Evolutionary conservation across 2,329 filamentous ascomycete genomes (phyloP).

Genomic region (Epichloe sibirici): DNA sequence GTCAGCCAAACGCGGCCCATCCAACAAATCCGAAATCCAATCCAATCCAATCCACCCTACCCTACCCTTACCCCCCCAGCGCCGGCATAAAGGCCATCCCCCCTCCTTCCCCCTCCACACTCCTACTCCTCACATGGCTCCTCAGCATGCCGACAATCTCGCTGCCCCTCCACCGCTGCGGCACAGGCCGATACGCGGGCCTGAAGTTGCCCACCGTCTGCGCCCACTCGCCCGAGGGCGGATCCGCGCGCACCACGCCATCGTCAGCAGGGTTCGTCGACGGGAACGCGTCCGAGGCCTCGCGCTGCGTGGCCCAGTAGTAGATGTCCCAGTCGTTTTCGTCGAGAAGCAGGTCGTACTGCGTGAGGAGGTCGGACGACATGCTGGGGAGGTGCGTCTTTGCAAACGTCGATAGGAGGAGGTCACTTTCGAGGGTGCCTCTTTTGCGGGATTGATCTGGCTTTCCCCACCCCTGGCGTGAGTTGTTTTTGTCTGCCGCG

Average conservation of each 20-base stretch:
- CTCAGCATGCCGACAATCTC: conserved; percentile 67
- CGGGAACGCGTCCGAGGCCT: conserved; percentile 35
- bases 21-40: not conserved
- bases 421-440: conserved; percentile 89
- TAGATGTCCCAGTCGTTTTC: conserved; percentile 99
- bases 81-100: conserved; percentile 49
- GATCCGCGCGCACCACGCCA: conserved; percentile 20
- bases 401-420: conserved; percentile 92
- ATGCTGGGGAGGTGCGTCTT: conserved; percentile 64
- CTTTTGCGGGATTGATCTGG: conserved; percentile 93
- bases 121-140: conserved; percentile 60
- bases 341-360: conserved; percentile 89
- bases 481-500: not conserved
- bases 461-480: not conserved
- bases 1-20: too few species aligned
- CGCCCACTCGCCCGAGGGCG: conserved; percentile 69
- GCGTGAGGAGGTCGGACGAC: conserved; percentile 57
- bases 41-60: not conserved
- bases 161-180: conserved; percentile 70
- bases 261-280: conserved; percentile 22
- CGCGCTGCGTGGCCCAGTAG: conserved; percentile 93
- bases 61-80: not conserved
- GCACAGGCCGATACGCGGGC: conserved; percentile 85
- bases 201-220: conserved; percentile 93
- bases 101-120: conserved; percentile 27